Conservation (phyloP, 2,329 filamentous ascomycete genomes). For the Ophiobolus disseminans region DNA sequence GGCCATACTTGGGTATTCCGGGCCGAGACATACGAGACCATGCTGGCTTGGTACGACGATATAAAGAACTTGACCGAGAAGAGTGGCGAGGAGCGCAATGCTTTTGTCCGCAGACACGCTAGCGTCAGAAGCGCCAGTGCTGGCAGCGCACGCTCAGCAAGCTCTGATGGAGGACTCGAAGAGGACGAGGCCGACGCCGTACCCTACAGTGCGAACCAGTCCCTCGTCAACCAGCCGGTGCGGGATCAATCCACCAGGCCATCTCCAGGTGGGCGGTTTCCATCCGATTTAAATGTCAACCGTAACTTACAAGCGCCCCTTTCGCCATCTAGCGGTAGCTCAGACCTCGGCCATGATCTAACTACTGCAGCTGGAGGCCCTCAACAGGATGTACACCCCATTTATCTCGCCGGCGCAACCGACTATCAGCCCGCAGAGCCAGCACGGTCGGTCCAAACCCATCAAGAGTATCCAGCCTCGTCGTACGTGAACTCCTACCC, state of each 20-base stretch:
- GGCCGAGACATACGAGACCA: constrained; percentile 81
- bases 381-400: constrained; percentile 48
- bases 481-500: constrained; percentile 25
- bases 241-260: constrained; percentile 68
- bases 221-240: constrained; percentile 45
- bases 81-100: constrained; percentile 84
- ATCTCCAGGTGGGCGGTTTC: constrained; percentile 94
- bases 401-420: constrained; percentile 27
- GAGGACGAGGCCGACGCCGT: constrained; percentile 69
- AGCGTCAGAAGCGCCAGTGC: constrained; percentile 79
- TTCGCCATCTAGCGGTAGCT: constrained; percentile 83
- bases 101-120: constrained; percentile 83
- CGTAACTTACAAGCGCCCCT: constrained; percentile 81
- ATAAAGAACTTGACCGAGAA: constrained; percentile 90
- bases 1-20: constrained; percentile 73
- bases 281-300: constrained; percentile 89
- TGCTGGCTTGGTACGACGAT: constrained; percentile 96
- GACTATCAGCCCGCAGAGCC: constrained; percentile 26
- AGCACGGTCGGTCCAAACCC: constrained; percentile 15
- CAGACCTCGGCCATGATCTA: constrained; percentile 67
- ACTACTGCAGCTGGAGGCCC: constrained; percentile 65
- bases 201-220: constrained; percentile 68
- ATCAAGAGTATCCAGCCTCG: constrained; percentile 20
- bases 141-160: constrained; percentile 61
- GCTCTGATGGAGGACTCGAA: constrained; percentile 46